Conservation (phyloP, 345 rosid genomes). For the Salix exigua region DNA sequence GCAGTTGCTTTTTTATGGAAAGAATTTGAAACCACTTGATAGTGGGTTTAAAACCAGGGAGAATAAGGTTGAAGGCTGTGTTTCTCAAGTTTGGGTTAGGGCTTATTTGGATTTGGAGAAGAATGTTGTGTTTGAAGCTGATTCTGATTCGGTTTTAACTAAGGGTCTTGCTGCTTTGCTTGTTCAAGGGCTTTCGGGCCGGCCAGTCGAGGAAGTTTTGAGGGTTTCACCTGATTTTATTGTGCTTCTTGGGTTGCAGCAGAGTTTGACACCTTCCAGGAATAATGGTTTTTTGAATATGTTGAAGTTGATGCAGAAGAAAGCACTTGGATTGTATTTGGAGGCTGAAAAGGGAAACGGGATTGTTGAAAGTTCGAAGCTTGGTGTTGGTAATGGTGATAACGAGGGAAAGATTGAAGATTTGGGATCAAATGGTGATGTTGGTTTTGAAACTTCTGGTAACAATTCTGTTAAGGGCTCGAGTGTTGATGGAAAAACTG, state of each 20-base stretch:
- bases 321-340: slow-evolving; percentile 52
- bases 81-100: slow-evolving; percentile 95
- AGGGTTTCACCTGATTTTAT: slow-evolving; percentile 76
- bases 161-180: slow-evolving; percentile 92
- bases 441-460: neutral
- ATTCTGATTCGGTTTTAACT: slow-evolving; percentile 79
- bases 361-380: slow-evolving; percentile 6
- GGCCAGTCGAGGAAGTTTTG: slow-evolving; percentile 65
- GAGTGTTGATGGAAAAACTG: slow-evolving; percentile 22
- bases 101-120: slow-evolving; percentile 58
- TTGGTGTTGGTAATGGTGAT: neutral
- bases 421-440: slow-evolving; percentile 7
- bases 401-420: slow-evolving; percentile 2
- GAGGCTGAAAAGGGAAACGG: slow-evolving; percentile 36
- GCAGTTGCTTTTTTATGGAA: slow-evolving; percentile 81
- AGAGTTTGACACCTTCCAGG: slow-evolving; percentile 80
- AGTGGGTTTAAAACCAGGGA: slow-evolving; percentile 61
- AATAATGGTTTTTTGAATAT: slow-evolving; percentile 91
- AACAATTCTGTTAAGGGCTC: slow-evolving; percentile 15
- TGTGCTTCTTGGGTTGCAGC: slow-evolving; percentile 74
- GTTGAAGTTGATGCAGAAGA: slow-evolving; percentile 89
- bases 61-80: slow-evolving; percentile 92
- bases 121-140: slow-evolving; percentile 80
- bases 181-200: slow-evolving; percentile 76
- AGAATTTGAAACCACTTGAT: slow-evolving; percentile 66